Conservation (phyloP, 441 rosid genomes). For the Manihot esculenta region DNA sequence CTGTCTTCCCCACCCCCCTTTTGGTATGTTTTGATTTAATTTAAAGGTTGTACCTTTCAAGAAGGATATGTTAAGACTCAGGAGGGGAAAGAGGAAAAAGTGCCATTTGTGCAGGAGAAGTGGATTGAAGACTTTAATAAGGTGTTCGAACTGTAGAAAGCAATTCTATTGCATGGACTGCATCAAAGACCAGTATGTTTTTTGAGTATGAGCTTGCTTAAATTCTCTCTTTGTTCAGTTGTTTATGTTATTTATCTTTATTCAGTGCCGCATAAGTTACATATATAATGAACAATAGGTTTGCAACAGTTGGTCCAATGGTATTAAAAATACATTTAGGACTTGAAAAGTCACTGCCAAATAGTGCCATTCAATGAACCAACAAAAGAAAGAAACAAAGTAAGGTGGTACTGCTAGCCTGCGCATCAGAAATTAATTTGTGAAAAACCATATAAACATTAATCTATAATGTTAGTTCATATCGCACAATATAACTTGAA, state of each 20-base stretch:
- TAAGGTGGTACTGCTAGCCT: not conserved
- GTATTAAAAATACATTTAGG: no score
- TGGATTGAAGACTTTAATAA: slow-evolving; percentile 47
- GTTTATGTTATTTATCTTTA: not conserved
- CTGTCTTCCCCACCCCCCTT: no score
- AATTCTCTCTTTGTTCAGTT: not conserved
- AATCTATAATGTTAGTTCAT: not conserved
- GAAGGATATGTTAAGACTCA: slow-evolving; percentile 50
- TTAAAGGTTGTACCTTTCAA: slow-evolving; percentile 65
- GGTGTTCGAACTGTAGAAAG: slow-evolving; percentile 69
- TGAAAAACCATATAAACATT: not conserved
- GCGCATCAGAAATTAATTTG: not conserved
- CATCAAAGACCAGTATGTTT: slow-evolving; percentile 62
- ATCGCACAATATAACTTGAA: not conserved
- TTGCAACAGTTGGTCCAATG: no score
- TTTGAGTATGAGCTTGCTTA: not conserved
- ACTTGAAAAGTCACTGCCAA: no score
- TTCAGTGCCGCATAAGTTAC: not conserved
- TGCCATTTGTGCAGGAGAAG: slow-evolving; percentile 90
- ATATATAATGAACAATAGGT: not conserved
- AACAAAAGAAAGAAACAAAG: not conserved
- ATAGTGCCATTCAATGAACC: not conserved
- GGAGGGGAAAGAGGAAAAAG: slow-evolving; percentile 61
- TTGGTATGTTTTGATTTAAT: no score
- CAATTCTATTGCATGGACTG: slow-evolving; percentile 77